Evolutionary conservation across 1,284 basidiomycete genomes (phyloP).

Genomic region (Ganoderma sp.): DNA sequence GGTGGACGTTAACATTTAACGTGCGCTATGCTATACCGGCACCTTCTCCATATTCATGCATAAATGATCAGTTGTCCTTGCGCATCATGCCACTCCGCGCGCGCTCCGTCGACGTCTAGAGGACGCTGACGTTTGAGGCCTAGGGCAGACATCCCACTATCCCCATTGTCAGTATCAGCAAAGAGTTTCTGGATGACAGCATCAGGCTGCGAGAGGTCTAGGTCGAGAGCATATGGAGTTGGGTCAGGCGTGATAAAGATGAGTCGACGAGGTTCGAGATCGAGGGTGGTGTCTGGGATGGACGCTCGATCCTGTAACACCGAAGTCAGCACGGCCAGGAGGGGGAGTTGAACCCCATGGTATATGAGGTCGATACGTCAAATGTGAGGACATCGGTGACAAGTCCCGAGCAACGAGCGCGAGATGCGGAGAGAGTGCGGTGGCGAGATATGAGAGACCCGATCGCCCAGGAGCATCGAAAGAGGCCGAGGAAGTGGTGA

Average conservation of each 20-base stretch:
- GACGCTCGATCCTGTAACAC: constrained; percentile 50
- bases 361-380: background rate
- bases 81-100: constrained; percentile 67
- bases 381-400: background rate
- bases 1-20: background rate
- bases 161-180: background rate
- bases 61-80: constrained; percentile 53
- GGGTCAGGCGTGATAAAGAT: constrained; percentile 52
- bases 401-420: background rate
- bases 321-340: constrained; percentile 2
- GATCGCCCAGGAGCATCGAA: background rate
- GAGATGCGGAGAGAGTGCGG: background rate
- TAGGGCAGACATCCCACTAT: constrained; percentile 41
- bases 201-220: constrained; percentile 59
- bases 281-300: constrained; percentile 57
- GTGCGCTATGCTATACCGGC: background rate
- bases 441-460: background rate
- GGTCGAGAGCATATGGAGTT: constrained; percentile 51
- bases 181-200: constrained; percentile 47
- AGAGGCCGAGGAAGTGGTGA: constrained; percentile 5
- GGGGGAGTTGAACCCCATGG: background rate
- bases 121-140: constrained; percentile 59
- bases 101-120: constrained; percentile 64
- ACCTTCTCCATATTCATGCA: constrained; percentile 35
- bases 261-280: constrained; percentile 63